Evolutionary conservation across 2,329 filamentous ascomycete genomes (phyloP), one percentile per base, ranked within the genome.

Genomic region (Xylaria sp.): DNA sequence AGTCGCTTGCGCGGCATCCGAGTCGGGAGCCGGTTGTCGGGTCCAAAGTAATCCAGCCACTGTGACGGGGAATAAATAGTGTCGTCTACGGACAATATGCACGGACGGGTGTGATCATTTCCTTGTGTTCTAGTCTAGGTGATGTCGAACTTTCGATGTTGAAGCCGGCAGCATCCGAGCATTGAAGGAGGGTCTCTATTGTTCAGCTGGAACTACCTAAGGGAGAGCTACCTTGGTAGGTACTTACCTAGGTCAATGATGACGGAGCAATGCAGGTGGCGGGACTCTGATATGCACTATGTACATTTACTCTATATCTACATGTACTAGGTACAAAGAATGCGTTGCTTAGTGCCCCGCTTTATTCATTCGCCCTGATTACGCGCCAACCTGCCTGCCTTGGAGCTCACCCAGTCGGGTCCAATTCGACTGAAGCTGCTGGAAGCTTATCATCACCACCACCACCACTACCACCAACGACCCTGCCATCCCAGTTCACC

Each of bases 11-110:
- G 77, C 77, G 75, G 78, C 78, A 75, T 79, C 79, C 76, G 78
- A 72, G 66, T 74, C 74, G 66, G 79, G 76, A 76, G 78, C 79
- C 75, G 77, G 73, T 70, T 73, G 74, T 71, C 77, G 75, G 65
- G 81, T 82, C 85, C 85, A 86, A 66, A 86, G 73, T 74, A 84
- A 67, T 57, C 79, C 78, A 77, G 84, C 85, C 84, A 87, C 77
- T 59, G 71, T 86, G 81, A 70, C 67, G 63, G 17, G n/a, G 63
- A 47, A 33, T 44, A 20, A 25, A 45, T 7, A 13, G 38, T 61
- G 54, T 67, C 47, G 54, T 67, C 44, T 64, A 47, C 50, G 27
- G 25, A 54, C 38, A 49, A 33, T 63, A 53, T 29, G 53, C n/a
- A n/a, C 56, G 51, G 15, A 47, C 10, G 42, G 9, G 17, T n/a